phyloP scores from a whole-genome alignment of 2,329 filamentous ascomycete genomes.

The Pseudofabraea citricarpa region DNA sequence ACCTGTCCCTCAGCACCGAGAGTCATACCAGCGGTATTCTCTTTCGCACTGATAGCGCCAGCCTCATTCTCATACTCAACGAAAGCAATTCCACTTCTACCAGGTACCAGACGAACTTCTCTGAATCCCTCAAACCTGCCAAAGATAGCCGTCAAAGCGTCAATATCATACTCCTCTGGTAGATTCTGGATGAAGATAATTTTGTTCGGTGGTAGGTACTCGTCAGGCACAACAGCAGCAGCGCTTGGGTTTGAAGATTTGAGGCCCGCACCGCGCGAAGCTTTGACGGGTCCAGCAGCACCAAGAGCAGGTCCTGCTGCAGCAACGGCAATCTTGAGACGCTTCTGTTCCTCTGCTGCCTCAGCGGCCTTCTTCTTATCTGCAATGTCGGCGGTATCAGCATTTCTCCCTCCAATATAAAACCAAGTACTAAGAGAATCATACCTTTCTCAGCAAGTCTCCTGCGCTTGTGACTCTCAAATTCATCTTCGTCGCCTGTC shows the following conservation, averaged over 20 bases:
- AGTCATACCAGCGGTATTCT: constrained; percentile 81
- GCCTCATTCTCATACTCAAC: constrained; percentile 92
- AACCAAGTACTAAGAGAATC: constrained; percentile 14
- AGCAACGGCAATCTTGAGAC: constrained; percentile 54
- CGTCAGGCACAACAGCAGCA: constrained; percentile 81
- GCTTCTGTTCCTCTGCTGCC: constrained; percentile 72
- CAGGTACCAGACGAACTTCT: constrained; percentile 85
- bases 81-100: constrained; percentile 84
- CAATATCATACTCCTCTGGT: constrained; percentile 79
- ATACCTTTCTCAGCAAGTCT: constrained; percentile 86
- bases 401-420: neutral
- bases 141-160: constrained; percentile 76
- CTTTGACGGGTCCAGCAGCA: constrained; percentile 60
- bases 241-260: constrained; percentile 68
- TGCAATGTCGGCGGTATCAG: constrained; percentile 26
- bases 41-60: constrained; percentile 88
- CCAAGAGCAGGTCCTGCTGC: constrained; percentile 34
- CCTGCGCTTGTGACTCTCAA: constrained; percentile 81
- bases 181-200: constrained; percentile 92
- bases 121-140: constrained; percentile 88
- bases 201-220: constrained; percentile 96
- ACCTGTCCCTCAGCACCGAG: constrained; percentile 69
- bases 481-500: constrained; percentile 70
- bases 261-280: constrained; percentile 66
- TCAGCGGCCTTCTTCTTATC: constrained; percentile 78